Evolutionary conservation across 2,329 filamentous ascomycete species (phyloP), one percentile per base, ranked within the genome.

Genomic region (Sporothrix globosa): DNA sequence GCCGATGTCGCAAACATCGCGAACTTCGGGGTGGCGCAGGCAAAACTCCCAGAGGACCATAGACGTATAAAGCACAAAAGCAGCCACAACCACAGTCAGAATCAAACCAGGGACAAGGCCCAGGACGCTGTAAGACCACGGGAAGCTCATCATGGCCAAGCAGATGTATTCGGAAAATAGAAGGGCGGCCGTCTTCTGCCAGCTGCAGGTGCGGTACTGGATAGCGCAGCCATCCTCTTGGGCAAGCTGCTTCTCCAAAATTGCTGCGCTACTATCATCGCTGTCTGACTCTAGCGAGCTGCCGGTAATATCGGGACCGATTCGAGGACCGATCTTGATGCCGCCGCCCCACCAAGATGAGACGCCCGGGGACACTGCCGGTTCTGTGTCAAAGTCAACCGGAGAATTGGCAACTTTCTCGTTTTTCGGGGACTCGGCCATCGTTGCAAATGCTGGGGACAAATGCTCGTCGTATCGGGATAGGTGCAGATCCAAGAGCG

Each of bases 141-240:
- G 94, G 75, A 97, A 97, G 67, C 92, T 96, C 93, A 97, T 97
- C 78, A 97, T 97, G 71, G 87, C 84, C 78, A 97, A 82, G 79
- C 93, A 97, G 72, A 97, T 97, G 79, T 97, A 97, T 83, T 97
- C 94, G 67, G 92, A 96, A 81, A 97, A 97, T 67, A 97, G 88
- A 75, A 97, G 80, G 1, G 91, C 93, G 0, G 94, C 93, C 68
- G 94, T 97, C 91, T 97, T 97, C 77, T 92, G 91, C 94, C 94
- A 97, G 75, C 90, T 94, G 82, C 94, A 97, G 52, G 93, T 97
- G 72, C 94, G 87, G 79, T 97, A 97, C 81, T 97, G 90, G 80
- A 97, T 97, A 13, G 89, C 88, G 79, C 91, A 90, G 67, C 88
- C 89, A 39, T 88, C 86, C 79, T 97, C 94, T 73, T 91, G 78